Conservation (phyloP, 176 grass and related monocot species). For the Avena eriantha region DNA sequence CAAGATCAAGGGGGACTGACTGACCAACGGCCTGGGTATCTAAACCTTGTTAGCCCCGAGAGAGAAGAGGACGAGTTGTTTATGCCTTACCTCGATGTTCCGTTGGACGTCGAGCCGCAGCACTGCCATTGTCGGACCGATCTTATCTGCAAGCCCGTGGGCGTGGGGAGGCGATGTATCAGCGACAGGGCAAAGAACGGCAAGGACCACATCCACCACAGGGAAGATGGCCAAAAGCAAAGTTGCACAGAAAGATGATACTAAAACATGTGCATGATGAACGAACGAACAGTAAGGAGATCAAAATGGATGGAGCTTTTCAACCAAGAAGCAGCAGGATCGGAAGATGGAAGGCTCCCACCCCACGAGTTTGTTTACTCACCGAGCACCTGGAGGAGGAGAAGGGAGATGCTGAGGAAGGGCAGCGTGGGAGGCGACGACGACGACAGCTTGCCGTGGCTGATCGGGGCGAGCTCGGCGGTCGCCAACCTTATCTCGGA, state of each 20-base stretch:
- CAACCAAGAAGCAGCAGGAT: not conserved
- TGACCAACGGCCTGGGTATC: no score
- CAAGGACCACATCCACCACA: not conserved
- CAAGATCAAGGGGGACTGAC: not conserved
- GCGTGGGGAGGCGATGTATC: not conserved
- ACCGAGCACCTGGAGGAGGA: slow-evolving; percentile 73
- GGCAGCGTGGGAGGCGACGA: slow-evolving; percentile 51
- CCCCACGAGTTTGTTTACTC: slow-evolving; percentile 6
- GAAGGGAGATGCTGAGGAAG: slow-evolving; percentile 66
- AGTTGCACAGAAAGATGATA: not conserved
- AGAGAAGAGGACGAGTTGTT: not conserved
- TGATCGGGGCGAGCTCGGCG: slow-evolving; percentile 64
- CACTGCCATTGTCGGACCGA: slow-evolving; percentile 89
- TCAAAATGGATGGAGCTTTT: not conserved
- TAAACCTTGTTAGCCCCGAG: not conserved
- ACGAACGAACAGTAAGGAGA: not conserved
- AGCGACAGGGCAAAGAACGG: slow-evolving; percentile 4
- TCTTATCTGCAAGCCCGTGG: slow-evolving; percentile 78
- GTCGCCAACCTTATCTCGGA: slow-evolving; percentile 75
- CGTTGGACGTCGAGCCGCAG: slow-evolving; percentile 85
- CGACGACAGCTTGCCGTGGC: slow-evolving; percentile 19
- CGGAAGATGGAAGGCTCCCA: slow-evolving; percentile 28
- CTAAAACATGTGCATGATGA: not conserved
- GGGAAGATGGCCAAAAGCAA: not conserved
- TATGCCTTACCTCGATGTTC: slow-evolving; percentile 73